These are phyloP conservation scores for Fraxinus sp. DNA, from an alignment of 305 asterid genomes.

Conservation along the genomic window DNA sequence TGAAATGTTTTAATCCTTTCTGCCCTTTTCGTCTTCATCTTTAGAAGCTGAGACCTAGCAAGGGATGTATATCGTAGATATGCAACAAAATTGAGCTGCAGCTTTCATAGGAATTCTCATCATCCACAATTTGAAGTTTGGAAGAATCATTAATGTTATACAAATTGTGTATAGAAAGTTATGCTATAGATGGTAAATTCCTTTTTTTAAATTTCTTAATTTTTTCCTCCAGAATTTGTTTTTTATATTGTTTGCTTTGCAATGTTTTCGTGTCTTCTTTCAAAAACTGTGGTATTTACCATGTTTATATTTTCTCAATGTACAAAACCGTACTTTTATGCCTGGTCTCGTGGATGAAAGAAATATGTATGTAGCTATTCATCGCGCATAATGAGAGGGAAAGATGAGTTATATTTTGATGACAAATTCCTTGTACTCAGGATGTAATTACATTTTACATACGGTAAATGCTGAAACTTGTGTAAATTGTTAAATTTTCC, in stretches of 20 bases:
- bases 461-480: background rate
- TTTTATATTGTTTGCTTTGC: background rate
- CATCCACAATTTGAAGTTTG: slow-evolving; percentile 21
- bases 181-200: background rate
- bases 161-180: background rate
- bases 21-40: background rate
- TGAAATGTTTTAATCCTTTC: background rate
- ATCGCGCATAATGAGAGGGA: background rate
- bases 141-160: background rate
- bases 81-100: background rate
- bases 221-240: background rate
- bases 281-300: background rate
- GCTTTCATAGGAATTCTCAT: slow-evolving; percentile 18
- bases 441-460: background rate
- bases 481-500: background rate
- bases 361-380: background rate
- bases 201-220: background rate
- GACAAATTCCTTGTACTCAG: background rate
- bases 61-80: background rate
- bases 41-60: slow-evolving; percentile 26
- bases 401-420: background rate
- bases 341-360: background rate
- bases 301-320: background rate
- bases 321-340: background rate
- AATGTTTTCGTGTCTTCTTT: background rate